These are phyloP conservation scores for Eucalyptus camaldulensis DNA, from an alignment of 345 rosid genomes.

Conservation along the genomic window DNA sequence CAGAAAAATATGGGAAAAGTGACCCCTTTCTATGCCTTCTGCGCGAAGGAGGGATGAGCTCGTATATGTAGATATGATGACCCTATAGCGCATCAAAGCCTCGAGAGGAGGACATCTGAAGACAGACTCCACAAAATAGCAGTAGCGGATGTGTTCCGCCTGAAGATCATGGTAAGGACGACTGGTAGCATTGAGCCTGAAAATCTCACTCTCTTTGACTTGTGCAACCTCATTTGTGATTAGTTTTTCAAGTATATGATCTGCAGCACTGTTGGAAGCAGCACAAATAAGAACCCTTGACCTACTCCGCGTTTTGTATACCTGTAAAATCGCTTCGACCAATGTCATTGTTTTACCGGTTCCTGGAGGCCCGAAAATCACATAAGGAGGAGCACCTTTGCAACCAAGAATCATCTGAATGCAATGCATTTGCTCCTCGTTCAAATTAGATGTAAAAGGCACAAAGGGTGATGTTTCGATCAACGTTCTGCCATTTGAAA, in stretches of 20 bases:
- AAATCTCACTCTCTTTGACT: conserved; percentile 31
- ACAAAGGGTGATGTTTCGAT: conserved; percentile 1
- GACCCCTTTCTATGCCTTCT: conserved; percentile 20
- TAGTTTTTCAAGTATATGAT: conserved; percentile 39
- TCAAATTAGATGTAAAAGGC: conserved; percentile 19
- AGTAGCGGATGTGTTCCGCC: conserved; percentile 16
- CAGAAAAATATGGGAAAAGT: conserved; percentile 59
- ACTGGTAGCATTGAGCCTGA: conserved; percentile 43
- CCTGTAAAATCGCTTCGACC: conserved; percentile 44
- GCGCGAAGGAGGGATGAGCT: conserved; percentile 28
- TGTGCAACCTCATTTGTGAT: conserved; percentile 4
- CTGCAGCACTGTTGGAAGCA: conserved; percentile 62
- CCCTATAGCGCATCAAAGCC: conserved; percentile 24
- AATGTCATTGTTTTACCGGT: conserved; percentile 54
- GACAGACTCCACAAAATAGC: conserved; percentile 20
- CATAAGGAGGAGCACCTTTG: conserved; percentile 48
- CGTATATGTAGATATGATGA: conserved; percentile 40
- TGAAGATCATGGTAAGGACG: conserved; percentile 37
- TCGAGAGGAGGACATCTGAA: conserved; percentile 36
- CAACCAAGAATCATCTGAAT: conserved; percentile 39
- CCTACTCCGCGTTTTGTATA: conserved; percentile 8
- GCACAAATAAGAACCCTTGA: conserved; percentile 44
- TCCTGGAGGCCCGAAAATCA: conserved; percentile 62
- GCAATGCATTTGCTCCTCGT: conserved; percentile 38
- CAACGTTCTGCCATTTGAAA: conserved; percentile 1